Conservation (phyloP, 129 eudicot genomes). For the Saposhnikovia divaricata region DNA sequence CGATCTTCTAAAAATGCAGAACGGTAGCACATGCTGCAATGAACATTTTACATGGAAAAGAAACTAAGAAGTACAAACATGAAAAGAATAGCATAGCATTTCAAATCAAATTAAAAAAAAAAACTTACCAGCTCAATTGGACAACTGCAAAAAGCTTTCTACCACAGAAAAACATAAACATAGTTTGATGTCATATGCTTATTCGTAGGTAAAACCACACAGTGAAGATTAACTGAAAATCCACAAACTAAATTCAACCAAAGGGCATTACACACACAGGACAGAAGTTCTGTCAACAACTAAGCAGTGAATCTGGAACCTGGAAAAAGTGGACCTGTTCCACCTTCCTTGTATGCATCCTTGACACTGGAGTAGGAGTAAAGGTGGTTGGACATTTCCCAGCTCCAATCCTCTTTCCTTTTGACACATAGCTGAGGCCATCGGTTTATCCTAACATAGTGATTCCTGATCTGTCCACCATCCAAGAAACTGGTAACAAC, state of each 20-base stretch:
- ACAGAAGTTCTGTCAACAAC: neutral
- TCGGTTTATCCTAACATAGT: slow-evolving; percentile 80
- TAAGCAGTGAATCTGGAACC: slow-evolving; percentile 6
- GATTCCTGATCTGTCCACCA: slow-evolving; percentile 58
- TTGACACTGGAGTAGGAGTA: slow-evolving; percentile 57
- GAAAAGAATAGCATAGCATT: too few relatives aligned
- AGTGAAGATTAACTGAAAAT: neutral
- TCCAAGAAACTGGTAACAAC: slow-evolving; percentile 49
- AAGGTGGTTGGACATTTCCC: slow-evolving; percentile 70
- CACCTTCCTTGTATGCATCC: slow-evolving; percentile 50
- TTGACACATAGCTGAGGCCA: slow-evolving; percentile 49
- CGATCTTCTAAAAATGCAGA: neutral
- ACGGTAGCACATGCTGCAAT: neutral
- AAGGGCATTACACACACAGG: neutral
- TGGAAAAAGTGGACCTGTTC: slow-evolving; percentile 55
- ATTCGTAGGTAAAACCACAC: too few relatives aligned
- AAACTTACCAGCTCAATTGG: neutral
- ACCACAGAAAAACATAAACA: too few relatives aligned
- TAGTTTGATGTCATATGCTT: too few relatives aligned
- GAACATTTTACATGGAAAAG: neutral
- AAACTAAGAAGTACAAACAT: too few relatives aligned
- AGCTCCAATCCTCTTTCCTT: slow-evolving; percentile 67
- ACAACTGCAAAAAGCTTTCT: neutral
- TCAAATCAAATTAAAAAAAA: too few relatives aligned
- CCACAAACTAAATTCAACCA: neutral